Conservation (phyloP, 2,329 filamentous ascomycete species). For the Neopestalotiopsis rosae region DNA sequence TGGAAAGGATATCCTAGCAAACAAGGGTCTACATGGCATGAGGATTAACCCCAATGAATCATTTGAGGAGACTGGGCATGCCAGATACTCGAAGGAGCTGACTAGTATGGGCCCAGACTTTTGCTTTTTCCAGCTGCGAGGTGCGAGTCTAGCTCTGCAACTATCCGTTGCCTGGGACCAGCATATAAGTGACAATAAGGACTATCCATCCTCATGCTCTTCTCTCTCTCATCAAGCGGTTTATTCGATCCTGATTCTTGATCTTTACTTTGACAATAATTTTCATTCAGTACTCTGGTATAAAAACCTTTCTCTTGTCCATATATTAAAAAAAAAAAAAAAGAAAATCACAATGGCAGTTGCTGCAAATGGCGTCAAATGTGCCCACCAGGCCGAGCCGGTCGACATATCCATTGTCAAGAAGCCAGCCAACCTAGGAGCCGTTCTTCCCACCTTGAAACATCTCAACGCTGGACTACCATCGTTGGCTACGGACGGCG, state of each 20-base stretch:
- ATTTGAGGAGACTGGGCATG: background rate
- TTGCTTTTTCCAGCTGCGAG: conserved; percentile 2
- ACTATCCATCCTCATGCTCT: background rate
- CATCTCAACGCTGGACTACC: background rate
- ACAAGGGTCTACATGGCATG: background rate
- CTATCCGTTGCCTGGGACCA: conserved; percentile 3
- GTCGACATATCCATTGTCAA: conserved; percentile 5
- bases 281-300: background rate
- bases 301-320: background rate
- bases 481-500: background rate
- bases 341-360: background rate
- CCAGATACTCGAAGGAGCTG: background rate
- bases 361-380: background rate
- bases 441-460: conserved; percentile 4
- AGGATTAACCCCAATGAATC: background rate
- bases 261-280: background rate
- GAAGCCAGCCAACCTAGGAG: conserved; percentile 5
- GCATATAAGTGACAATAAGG: background rate
- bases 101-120: background rate
- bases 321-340: background rate
- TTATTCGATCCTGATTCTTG: background rate
- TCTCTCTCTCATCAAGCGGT: no score
- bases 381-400: background rate
- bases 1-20: conserved; percentile 1
- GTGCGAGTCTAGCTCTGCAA: background rate